These are phyloP conservation scores for Zygnema cylindricum DNA, from an alignment of 139 green algal genomes.

Conservation along the genomic window DNA sequence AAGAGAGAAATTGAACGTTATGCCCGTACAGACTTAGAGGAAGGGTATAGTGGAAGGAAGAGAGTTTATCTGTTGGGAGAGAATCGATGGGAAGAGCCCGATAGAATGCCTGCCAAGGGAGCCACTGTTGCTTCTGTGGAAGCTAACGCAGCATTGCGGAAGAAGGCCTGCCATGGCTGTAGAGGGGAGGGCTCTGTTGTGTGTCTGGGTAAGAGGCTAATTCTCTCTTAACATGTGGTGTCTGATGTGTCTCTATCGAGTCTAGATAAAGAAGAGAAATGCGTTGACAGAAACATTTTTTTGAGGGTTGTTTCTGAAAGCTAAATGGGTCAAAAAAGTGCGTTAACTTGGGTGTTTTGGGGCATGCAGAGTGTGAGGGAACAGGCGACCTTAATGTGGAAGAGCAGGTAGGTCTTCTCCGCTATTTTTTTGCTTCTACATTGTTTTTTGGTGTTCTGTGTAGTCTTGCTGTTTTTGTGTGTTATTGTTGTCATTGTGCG, in stretches of 20 bases:
- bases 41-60: neutral
- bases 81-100: conserved; percentile 46
- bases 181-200: conserved; percentile 23
- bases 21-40: conserved; percentile 12
- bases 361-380: conserved; percentile 36
- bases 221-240: no score
- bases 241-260: no score
- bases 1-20: conserved; percentile 14
- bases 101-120: neutral
- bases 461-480: no score
- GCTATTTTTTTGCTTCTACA: conserved; percentile 23
- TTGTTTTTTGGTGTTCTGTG: no score
- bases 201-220: conserved; percentile 34
- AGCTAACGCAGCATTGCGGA: neutral
- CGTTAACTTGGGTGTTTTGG: conserved; percentile 2
- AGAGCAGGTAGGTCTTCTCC: conserved; percentile 25
- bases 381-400: conserved; percentile 51
- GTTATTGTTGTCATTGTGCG: no score
- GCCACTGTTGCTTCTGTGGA: neutral
- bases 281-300: no score
- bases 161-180: neutral
- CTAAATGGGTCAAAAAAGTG: no score
- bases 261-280: no score
- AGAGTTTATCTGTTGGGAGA: conserved; percentile 41
- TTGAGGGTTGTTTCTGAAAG: no score